Conservation (phyloP, 2,329 filamentous ascomycete genomes). For the Zymoseptoria ardabiliae region DNA sequence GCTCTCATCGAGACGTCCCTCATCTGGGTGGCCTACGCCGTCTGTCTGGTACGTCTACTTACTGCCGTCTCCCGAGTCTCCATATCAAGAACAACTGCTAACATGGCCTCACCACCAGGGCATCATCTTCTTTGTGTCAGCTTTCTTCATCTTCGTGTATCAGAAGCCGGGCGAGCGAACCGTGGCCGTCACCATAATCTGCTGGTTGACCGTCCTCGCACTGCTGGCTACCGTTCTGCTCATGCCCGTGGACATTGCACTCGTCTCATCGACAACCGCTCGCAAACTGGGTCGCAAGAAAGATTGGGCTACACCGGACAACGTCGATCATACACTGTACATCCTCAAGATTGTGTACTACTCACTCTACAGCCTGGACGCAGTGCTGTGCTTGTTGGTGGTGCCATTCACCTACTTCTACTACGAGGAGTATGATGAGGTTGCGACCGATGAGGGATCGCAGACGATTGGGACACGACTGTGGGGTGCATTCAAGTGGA, state of each 20-base stretch:
- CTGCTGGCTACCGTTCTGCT: slow-evolving; percentile 88
- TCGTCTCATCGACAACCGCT: slow-evolving; percentile 81
- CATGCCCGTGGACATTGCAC: slow-evolving; percentile 87
- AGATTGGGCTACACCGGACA: slow-evolving; percentile 83
- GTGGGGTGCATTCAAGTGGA: slow-evolving; percentile 85
- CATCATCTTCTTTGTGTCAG: slow-evolving; percentile 67
- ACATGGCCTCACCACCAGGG: slow-evolving; percentile 5
- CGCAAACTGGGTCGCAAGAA: slow-evolving; percentile 75
- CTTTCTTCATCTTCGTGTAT: slow-evolving; percentile 85
- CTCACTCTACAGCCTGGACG: slow-evolving; percentile 82
- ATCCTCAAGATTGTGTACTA: slow-evolving; percentile 90
- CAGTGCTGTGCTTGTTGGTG: slow-evolving; percentile 77
- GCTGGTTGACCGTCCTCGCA: slow-evolving; percentile 77
- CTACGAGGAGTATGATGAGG: slow-evolving; percentile 95
- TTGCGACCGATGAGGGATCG: slow-evolving; percentile 70
- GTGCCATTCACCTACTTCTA: slow-evolving; percentile 97
- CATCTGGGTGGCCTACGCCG: slow-evolving; percentile 90
- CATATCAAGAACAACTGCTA: background rate
- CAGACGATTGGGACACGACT: slow-evolving; percentile 65
- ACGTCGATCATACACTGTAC: slow-evolving; percentile 67
- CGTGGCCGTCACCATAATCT: slow-evolving; percentile 70
- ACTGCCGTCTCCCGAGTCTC: background rate
- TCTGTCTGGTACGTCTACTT: slow-evolving; percentile 52
- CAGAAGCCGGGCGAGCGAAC: slow-evolving; percentile 84
- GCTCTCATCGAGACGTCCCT: slow-evolving; percentile 75